These are phyloP conservation scores for Seiridium unicorne DNA, from an alignment of 2,329 filamentous ascomycete genomes.

Conservation along the genomic window DNA sequence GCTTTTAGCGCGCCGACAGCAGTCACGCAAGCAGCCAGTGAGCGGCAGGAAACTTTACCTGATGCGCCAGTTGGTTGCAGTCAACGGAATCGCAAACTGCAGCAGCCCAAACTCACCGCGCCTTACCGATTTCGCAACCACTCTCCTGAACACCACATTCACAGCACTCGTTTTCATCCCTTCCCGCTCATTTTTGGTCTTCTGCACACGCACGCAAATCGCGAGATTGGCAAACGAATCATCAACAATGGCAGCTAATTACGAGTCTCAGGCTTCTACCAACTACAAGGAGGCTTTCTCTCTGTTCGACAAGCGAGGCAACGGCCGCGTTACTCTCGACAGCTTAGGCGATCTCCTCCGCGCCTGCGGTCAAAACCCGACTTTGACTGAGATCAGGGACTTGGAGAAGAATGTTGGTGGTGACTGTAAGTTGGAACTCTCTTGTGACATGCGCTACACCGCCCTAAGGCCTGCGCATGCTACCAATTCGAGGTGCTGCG, in stretches of 20 bases:
- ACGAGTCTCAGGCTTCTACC: constrained; percentile 64
- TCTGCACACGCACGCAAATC: too few relatives aligned
- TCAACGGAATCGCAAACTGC: neutral
- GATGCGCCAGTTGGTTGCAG: constrained; percentile 2
- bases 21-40: constrained; percentile 18
- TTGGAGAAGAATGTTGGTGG: constrained; percentile 85
- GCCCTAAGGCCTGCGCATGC: neutral
- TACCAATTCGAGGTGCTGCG: neutral
- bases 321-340: constrained; percentile 83
- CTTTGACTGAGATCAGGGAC: constrained; percentile 86
- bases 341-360: constrained; percentile 90
- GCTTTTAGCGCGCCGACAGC: constrained; percentile 23
- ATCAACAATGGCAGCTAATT: constrained; percentile 27
- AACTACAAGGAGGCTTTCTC: constrained; percentile 99
- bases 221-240: too few relatives aligned
- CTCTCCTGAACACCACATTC: neutral
- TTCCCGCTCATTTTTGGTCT: neutral
- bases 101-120: neutral
- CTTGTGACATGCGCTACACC: constrained; percentile 5
- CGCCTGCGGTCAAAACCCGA: constrained; percentile 97
- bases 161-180: neutral
- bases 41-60: constrained; percentile 14
- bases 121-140: neutral
- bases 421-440: constrained; percentile 70
- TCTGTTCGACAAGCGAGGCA: constrained; percentile 99